phyloP scores from a whole-genome alignment of 768 basidiomycete species.

The Tricholoma sp. region DNA sequence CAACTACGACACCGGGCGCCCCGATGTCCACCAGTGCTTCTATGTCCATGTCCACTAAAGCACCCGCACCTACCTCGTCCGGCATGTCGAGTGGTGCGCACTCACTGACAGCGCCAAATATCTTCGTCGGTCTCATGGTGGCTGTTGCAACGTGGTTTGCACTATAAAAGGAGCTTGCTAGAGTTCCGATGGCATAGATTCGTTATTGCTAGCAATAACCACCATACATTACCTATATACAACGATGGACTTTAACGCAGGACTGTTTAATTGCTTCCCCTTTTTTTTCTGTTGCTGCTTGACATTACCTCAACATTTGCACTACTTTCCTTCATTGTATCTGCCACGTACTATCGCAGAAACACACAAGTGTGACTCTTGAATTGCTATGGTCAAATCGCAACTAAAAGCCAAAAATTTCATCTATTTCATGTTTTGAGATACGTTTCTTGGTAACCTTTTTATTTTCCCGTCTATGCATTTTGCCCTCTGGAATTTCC shows the following conservation, averaged over 20 bases:
- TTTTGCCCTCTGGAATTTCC: not conserved
- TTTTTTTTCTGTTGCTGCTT: constrained; percentile 17
- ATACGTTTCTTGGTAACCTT: constrained; percentile 27
- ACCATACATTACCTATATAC: constrained; percentile 25
- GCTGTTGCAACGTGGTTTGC: constrained; percentile 42
- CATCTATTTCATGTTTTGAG: constrained; percentile 57
- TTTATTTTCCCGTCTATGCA: constrained; percentile 13
- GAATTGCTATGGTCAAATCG: not conserved
- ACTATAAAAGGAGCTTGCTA: constrained; percentile 32
- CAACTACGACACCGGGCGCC: constrained; percentile 19
- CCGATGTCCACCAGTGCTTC: constrained; percentile 19
- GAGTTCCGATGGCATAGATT: not conserved
- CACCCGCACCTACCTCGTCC: constrained; percentile 17
- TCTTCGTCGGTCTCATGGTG: constrained; percentile 45
- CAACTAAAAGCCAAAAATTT: constrained; percentile 49
- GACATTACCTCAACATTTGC: constrained; percentile 5
- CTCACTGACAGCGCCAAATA: constrained; percentile 41
- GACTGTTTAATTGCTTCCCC: constrained; percentile 12
- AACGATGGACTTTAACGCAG: constrained; percentile 17
- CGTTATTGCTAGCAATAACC: constrained; percentile 9
- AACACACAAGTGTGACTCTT: not conserved
- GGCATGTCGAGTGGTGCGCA: constrained; percentile 38
- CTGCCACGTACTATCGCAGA: constrained; percentile 1
- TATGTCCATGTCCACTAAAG: constrained; percentile 20
- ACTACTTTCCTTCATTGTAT: constrained; percentile 4